A percentile compares a stretch with the other conserved stretches of the same genome.
phyloP scores from a whole-genome alignment of 176 grass and related monocot species.

The Saccharum officinarum region DNA sequence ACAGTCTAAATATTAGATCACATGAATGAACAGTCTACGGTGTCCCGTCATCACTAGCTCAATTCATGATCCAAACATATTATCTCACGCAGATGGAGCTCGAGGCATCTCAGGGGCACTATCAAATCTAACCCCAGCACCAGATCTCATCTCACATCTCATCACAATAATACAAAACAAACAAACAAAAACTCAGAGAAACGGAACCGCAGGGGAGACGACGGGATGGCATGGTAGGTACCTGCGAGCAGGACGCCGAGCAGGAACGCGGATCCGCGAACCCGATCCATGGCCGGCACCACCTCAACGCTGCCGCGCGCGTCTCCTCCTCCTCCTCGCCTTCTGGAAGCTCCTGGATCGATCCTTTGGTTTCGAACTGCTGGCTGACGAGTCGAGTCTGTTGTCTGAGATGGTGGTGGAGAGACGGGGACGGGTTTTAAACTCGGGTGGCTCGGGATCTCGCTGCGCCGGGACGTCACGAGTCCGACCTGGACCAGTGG shows the following conservation, averaged over 20 bases:
- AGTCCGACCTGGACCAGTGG: constrained; percentile 41
- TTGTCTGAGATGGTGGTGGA: background rate
- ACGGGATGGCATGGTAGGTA: background rate
- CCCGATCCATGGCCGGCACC: constrained; percentile 50
- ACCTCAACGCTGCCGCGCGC: background rate
- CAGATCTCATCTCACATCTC: constrained; percentile 15
- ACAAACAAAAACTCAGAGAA: background rate
- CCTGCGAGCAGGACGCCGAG: constrained; percentile 68
- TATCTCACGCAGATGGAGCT: background rate
- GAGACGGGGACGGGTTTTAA: constrained; percentile 30
- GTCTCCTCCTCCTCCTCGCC: background rate
- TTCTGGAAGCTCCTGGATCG: constrained; percentile 5
- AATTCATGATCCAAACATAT: background rate
- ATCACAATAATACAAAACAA: background rate
- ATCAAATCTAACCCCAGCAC: background rate
- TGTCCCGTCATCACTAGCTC: background rate
- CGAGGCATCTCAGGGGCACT: background rate
- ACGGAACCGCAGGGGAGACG: background rate
- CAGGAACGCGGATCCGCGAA: constrained; percentile 56
- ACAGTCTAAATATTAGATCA: background rate
- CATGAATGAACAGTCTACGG: background rate
- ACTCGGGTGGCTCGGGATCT: background rate
- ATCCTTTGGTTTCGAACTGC: background rate
- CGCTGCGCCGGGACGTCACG: constrained; percentile 41
- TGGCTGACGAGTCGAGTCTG: background rate